Conservation (phyloP, 2,329 filamentous ascomycete species). For the Aspergillus sp. region DNA sequence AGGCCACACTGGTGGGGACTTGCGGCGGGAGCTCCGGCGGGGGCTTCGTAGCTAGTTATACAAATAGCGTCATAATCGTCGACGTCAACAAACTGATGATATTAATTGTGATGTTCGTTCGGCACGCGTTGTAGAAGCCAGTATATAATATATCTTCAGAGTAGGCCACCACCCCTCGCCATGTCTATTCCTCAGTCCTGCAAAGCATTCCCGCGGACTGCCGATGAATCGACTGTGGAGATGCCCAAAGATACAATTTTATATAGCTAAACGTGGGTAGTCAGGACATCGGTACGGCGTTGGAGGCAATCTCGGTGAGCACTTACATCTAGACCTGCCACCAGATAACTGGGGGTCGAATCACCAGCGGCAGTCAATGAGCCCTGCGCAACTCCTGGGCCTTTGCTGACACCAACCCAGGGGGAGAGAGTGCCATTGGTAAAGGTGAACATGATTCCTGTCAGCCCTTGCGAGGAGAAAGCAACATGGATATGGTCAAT, state of each 20-base stretch:
- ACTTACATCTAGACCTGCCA: conserved; percentile 8
- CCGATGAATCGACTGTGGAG: neutral
- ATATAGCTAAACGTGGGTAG: neutral
- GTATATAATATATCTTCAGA: too few relatives aligned
- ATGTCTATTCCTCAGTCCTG: too few relatives aligned
- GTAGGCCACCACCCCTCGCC: too few relatives aligned
- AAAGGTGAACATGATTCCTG: conserved; percentile 7
- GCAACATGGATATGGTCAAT: neutral
- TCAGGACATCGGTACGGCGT: neutral
- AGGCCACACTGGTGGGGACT: too few relatives aligned
- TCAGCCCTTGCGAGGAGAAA: conserved; percentile 8
- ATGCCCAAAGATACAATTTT: neutral
- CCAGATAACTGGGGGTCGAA: neutral
- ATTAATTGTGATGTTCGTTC: too few relatives aligned
- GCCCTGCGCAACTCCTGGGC: conserved; percentile 2
- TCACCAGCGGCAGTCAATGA: neutral
- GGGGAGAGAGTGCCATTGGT: neutral
- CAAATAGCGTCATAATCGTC: too few relatives aligned
- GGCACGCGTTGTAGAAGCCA: too few relatives aligned
- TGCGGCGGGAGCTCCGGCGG: too few relatives aligned
- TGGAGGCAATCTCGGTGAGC: neutral
- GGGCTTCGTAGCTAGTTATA: too few relatives aligned
- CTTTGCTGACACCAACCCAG: conserved; percentile 7
- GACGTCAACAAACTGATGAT: too few relatives aligned
- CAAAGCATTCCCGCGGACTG: too few relatives aligned